A percentile compares a stretch with the other conserved stretches of the same genome.
phyloP scores from a whole-genome alignment of 345 rosid genomes.

The Populus deltoides region DNA sequence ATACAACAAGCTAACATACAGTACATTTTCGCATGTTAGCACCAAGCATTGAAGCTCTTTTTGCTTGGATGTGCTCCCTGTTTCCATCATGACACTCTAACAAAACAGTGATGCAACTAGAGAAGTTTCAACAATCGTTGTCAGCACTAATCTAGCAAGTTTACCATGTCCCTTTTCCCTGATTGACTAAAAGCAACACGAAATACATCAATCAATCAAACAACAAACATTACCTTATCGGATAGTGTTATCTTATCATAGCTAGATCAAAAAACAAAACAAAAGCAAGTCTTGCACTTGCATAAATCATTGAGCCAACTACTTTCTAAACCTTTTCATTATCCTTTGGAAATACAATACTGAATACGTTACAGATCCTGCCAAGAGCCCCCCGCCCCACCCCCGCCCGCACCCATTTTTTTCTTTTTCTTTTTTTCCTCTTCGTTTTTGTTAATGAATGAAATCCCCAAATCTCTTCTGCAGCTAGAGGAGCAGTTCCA shows the following conservation, averaged over 20 bases:
- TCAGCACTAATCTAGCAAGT: conserved; percentile 39
- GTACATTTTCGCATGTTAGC: neutral
- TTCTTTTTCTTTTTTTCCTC: neutral
- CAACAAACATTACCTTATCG: conserved; percentile 32
- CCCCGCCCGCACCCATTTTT: too few relatives aligned
- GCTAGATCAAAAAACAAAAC: conserved; percentile 2
- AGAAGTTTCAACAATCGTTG: conserved; percentile 29
- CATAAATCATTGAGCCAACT: conserved; percentile 22
- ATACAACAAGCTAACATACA: neutral
- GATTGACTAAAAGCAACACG: neutral
- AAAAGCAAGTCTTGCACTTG: conserved; percentile 6
- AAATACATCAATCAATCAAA: conserved; percentile 23
- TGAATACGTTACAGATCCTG: neutral
- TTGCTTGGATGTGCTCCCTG: conserved; percentile 23
- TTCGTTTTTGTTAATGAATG: neutral
- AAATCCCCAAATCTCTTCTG: neutral
- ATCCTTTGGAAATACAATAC: neutral
- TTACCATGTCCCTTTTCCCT: conserved; percentile 25
- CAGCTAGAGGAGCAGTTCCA: neutral
- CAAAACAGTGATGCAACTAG: conserved; percentile 20
- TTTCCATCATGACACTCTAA: conserved; percentile 15
- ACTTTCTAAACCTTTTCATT: neutral
- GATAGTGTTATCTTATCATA: conserved; percentile 16
- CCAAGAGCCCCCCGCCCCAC: too few relatives aligned
- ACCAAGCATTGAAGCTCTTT: conserved; percentile 6